These are phyloP conservation scores for Clonostachys rhizophaga DNA, from an alignment of 2,329 filamentous ascomycete genomes.

Conservation along the genomic window DNA sequence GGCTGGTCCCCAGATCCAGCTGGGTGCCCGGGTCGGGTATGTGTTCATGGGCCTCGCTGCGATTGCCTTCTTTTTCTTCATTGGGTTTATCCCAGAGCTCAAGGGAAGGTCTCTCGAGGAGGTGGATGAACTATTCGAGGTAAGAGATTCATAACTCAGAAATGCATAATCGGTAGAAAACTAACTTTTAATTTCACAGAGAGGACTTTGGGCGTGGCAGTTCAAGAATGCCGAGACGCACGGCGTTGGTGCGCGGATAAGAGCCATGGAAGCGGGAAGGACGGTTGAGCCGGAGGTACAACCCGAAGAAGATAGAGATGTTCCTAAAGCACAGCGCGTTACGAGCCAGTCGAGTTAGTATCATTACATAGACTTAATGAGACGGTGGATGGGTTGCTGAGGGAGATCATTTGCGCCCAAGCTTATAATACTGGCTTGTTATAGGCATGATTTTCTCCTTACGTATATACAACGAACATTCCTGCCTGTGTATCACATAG, in stretches of 20 bases:
- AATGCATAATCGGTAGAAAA: too few species aligned
- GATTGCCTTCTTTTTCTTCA: constrained; percentile 7
- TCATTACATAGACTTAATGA: too few species aligned
- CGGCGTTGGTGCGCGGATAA: constrained; percentile 1
- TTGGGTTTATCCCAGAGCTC: constrained; percentile 12
- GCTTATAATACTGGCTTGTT: too few species aligned
- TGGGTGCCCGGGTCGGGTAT: constrained; percentile 9
- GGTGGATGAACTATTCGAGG: constrained; percentile 13
- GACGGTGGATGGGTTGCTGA: too few species aligned
- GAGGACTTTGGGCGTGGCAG: constrained; percentile 2
- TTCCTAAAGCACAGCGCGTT: neutral
- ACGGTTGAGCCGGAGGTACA: neutral
- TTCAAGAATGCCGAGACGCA: constrained; percentile 1
- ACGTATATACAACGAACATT: too few species aligned
- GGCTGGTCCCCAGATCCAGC: constrained; percentile 6
- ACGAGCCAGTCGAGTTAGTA: too few species aligned
- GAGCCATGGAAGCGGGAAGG: constrained; percentile 1
- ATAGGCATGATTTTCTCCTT: too few species aligned
- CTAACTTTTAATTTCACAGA: neutral
- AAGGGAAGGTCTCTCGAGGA: constrained; percentile 15
- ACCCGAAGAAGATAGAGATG: neutral
- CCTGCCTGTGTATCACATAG: too few species aligned
- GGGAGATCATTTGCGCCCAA: too few species aligned
- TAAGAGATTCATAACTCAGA: neutral
- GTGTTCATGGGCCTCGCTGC: constrained; percentile 9